Evolutionary conservation across 83 land plant species (phyloP).

Genomic region (Diphasiastrum complanatum): DNA sequence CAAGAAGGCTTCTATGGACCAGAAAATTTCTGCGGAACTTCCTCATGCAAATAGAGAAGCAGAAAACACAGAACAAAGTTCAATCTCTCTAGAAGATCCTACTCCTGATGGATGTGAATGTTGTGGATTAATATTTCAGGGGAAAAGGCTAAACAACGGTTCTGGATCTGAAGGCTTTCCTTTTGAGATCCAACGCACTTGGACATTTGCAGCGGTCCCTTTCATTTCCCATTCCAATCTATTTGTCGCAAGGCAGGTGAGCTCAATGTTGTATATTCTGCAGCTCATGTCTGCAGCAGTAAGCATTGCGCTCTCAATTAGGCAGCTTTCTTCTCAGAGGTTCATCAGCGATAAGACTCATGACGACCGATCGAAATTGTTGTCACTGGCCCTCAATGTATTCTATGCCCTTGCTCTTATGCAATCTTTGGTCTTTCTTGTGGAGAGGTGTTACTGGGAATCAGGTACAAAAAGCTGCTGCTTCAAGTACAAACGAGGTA

Average conservation of each 20-base stretch:
- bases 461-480: constrained; percentile 37
- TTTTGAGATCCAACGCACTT: constrained; percentile 21
- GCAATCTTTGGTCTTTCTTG: constrained; percentile 62
- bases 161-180: no score
- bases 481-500: constrained; percentile 43
- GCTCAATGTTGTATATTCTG: constrained; percentile 48
- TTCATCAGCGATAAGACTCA: no score
- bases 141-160: no score
- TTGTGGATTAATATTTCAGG: no score
- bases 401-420: constrained; percentile 61
- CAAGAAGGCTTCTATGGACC: constrained; percentile 25
- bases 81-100: no score
- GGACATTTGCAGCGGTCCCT: constrained; percentile 45
- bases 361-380: constrained; percentile 19
- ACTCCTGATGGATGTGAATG: no score
- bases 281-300: constrained; percentile 57
- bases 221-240: constrained; percentile 48
- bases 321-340: constrained; percentile 41
- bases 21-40: constrained; percentile 24
- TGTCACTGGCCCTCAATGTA: constrained; percentile 37
- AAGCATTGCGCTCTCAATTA: constrained; percentile 48
- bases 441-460: constrained; percentile 78
- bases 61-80: no score
- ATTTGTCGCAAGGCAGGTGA: constrained; percentile 46
- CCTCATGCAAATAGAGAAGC: constrained; percentile 1